phyloP scores from a whole-genome alignment of 345 rosid species.

The Limnanthes douglasii region DNA sequence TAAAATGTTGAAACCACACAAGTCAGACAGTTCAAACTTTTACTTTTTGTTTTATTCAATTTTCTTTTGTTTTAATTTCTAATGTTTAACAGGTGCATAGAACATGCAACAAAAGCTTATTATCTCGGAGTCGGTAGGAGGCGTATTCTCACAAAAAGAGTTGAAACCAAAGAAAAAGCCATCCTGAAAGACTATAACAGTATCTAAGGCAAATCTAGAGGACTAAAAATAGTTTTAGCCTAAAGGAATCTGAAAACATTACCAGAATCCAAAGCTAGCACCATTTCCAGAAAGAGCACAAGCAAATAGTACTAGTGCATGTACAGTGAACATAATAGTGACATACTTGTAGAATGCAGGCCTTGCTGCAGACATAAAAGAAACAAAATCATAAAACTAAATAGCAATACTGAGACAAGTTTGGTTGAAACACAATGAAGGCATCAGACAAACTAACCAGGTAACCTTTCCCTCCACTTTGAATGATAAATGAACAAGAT shows the following conservation, averaged over 20 bases:
- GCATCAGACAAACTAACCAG: conserved; percentile 29
- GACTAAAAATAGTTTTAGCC: no score
- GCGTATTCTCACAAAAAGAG: no score
- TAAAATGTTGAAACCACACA: no score
- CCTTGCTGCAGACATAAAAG: conserved; percentile 41
- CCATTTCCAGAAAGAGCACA: conserved; percentile 50
- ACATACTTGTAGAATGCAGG: conserved; percentile 81
- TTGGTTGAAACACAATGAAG: not conserved
- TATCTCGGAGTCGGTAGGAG: not conserved
- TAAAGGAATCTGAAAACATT: conserved; percentile 10
- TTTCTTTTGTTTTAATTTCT: no score
- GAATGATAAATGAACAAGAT: conserved; percentile 69
- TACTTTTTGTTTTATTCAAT: no score
- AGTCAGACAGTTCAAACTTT: no score
- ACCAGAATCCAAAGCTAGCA: conserved; percentile 69
- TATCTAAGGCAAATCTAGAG: no score
- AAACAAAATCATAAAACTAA: conserved; percentile 6
- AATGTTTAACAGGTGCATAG: not conserved
- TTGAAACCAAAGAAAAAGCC: no score
- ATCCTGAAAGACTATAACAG: no score
- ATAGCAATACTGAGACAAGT: not conserved
- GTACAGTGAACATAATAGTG: conserved; percentile 44
- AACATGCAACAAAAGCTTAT: not conserved
- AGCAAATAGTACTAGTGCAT: conserved; percentile 45
- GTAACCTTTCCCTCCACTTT: conserved; percentile 72